Percentiles rank a stretch among this genome's conserved stretches.
Conservation (phyloP, 129 eudicot genomes). For the Pittosporum tobira region DNA sequence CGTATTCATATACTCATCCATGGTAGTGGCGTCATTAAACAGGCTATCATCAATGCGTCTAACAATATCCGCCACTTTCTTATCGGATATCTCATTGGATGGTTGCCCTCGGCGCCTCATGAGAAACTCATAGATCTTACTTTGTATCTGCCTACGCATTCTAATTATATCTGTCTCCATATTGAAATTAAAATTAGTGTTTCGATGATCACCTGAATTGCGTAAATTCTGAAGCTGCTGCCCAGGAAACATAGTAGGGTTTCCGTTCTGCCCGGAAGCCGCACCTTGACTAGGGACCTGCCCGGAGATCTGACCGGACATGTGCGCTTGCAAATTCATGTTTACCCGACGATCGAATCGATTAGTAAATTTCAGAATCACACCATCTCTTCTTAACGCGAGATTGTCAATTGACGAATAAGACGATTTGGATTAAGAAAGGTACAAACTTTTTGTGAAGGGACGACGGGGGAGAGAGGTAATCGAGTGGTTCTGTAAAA, state of each 20-base stretch:
- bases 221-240: no score
- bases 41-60: conserved; percentile 65
- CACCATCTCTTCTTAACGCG: no score
- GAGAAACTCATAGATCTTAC: conserved; percentile 41
- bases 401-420: background rate
- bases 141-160: conserved; percentile 33
- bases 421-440: background rate
- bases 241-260: conserved; percentile 19
- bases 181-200: conserved; percentile 23
- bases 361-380: conserved; percentile 6
- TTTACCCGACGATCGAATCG: conserved; percentile 22
- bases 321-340: conserved; percentile 64
- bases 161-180: conserved; percentile 37
- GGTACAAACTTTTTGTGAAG: background rate
- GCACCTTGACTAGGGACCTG: conserved; percentile 56
- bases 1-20: conserved; percentile 67
- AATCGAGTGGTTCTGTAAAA: background rate
- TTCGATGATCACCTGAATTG: conserved; percentile 40
- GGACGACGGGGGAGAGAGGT: background rate
- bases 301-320: conserved; percentile 57
- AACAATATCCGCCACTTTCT: conserved; percentile 45
- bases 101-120: conserved; percentile 35
- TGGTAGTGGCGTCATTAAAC: conserved; percentile 41
- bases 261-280: conserved; percentile 42
- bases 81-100: conserved; percentile 24